Conservation (phyloP, 2,329 filamentous ascomycete genomes). For the Dactylellina sp. region DNA sequence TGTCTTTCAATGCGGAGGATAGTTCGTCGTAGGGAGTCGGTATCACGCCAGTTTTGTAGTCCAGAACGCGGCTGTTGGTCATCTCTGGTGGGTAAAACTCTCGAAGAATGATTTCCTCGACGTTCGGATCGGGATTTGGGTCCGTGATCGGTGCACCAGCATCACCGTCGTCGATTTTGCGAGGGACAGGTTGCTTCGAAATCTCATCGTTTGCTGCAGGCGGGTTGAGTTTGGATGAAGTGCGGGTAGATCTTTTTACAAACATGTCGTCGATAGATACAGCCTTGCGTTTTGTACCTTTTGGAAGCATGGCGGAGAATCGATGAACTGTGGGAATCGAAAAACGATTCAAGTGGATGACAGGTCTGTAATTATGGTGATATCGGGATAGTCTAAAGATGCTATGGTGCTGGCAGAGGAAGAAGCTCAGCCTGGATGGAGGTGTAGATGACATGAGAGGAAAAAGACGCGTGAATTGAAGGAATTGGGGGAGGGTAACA, state of each 20-base stretch:
- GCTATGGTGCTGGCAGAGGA: constrained; percentile 2
- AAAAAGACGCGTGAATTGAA: neutral
- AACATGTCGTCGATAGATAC: constrained; percentile 7
- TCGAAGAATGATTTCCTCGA: constrained; percentile 73
- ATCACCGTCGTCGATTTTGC: constrained; percentile 2
- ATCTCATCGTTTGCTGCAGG: constrained; percentile 8
- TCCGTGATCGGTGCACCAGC: neutral
- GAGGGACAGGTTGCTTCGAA: neutral
- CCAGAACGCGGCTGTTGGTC: constrained; percentile 79
- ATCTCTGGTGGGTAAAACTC: constrained; percentile 89
- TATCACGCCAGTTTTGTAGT: constrained; percentile 78
- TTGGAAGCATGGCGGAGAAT: constrained; percentile 43
- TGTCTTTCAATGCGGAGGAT: constrained; percentile 72
- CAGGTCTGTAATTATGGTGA: neutral
- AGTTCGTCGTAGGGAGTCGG: constrained; percentile 79
- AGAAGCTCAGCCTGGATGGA: neutral
- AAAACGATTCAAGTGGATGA: neutral
- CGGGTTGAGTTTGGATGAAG: neutral
- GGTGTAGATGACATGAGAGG: neutral
- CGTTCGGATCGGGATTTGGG: constrained; percentile 61
- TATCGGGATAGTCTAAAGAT: neutral
- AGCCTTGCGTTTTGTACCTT: constrained; percentile 45
- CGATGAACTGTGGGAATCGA: neutral
- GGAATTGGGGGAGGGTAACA: neutral
- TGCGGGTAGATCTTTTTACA: constrained; percentile 19